These are phyloP conservation scores for Marasmius fiardii DNA, from an alignment of 1,284 basidiomycete species.

Conservation along the genomic window DNA sequence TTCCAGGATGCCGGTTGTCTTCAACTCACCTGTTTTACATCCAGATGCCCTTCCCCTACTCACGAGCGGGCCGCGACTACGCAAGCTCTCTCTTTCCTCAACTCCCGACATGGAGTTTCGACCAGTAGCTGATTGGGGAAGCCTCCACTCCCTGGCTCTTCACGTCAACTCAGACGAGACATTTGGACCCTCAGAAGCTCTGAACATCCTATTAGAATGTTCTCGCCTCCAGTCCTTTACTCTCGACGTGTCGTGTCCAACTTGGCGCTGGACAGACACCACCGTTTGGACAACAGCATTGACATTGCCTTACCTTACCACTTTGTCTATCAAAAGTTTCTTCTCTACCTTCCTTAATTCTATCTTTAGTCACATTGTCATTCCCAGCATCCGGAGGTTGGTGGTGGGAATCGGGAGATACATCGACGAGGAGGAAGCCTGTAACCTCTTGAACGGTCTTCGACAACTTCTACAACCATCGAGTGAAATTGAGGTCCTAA, in stretches of 20 bases:
- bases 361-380: background rate
- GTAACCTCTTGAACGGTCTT: background rate
- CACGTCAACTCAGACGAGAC: background rate
- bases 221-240: background rate
- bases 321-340: background rate
- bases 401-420: background rate
- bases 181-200: background rate
- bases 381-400: background rate
- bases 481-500: background rate
- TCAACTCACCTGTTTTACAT: background rate
- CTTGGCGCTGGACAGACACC: background rate
- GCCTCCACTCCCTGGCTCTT: background rate
- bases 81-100: background rate
- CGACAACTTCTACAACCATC: background rate
- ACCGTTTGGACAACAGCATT: background rate
- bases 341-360: background rate
- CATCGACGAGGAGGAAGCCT: background rate
- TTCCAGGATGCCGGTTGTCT: background rate
- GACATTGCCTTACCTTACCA: background rate
- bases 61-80: background rate
- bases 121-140: background rate
- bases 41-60: background rate
- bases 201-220: background rate
- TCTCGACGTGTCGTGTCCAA: background rate
- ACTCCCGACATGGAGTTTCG: background rate